A percentile compares a stretch with the other conserved stretches of the same genome.
Evolutionary conservation across 2,329 filamentous ascomycete species (phyloP).

Genomic region (Aspergillus puulaauensis): DNA sequence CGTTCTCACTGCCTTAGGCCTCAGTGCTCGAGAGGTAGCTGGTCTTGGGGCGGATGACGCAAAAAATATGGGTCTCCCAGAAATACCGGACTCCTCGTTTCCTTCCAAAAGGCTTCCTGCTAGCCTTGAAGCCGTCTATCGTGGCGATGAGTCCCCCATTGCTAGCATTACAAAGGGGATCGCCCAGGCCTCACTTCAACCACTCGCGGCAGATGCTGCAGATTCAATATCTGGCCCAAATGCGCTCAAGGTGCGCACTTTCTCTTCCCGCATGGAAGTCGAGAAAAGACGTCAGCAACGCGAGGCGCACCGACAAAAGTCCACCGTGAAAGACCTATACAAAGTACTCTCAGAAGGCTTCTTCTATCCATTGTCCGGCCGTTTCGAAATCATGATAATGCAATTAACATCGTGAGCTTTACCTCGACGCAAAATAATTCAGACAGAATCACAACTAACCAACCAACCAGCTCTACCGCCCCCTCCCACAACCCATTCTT

Average conservation of each 20-base stretch:
- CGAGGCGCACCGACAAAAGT: constrained; percentile 49
- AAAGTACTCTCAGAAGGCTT: constrained; percentile 72
- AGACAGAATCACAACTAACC: constrained; percentile 5
- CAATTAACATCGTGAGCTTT: constrained; percentile 51
- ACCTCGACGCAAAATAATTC: neutral
- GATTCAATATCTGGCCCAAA: constrained; percentile 78
- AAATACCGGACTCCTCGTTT: constrained; percentile 55
- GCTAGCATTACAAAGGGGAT: constrained; percentile 67
- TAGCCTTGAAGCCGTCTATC: constrained; percentile 71
- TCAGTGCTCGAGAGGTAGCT: constrained; percentile 80
- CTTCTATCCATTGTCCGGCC: constrained; percentile 82
- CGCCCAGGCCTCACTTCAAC: constrained; percentile 72
- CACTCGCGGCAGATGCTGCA: constrained; percentile 77
- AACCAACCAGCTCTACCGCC: constrained; percentile 28
- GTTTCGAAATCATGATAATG: constrained; percentile 67
- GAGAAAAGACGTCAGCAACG: constrained; percentile 53
- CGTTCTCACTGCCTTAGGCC: constrained; percentile 76
- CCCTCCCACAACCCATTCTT: constrained; percentile 61
- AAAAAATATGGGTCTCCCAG: constrained; percentile 32
- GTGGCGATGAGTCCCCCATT: constrained; percentile 55
- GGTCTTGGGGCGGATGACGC: constrained; percentile 65
- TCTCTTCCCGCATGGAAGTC: constrained; percentile 73
- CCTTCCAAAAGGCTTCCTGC: constrained; percentile 77
- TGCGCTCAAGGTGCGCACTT: constrained; percentile 83
- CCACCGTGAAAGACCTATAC: constrained; percentile 75